These are phyloP conservation scores for Boletus subcaerulescens DNA, from an alignment of 768 basidiomycete genomes.

Conservation along the genomic window DNA sequence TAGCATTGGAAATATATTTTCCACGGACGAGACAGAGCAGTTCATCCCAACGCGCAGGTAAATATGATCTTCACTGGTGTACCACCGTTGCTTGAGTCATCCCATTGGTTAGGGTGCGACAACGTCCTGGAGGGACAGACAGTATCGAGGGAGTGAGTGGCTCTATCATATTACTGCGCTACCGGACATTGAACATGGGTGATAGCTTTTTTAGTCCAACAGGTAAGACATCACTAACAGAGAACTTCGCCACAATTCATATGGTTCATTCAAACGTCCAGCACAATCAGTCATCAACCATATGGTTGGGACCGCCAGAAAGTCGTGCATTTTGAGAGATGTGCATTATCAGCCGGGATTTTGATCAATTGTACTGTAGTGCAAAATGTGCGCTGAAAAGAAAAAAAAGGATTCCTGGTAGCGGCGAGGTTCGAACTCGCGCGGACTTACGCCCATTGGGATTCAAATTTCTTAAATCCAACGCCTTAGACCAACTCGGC, in stretches of 20 bases:
- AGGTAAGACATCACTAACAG: not conserved
- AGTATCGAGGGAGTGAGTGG: conserved; percentile 44
- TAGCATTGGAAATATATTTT: conserved; percentile 43
- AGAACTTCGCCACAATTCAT: not conserved
- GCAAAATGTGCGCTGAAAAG: not conserved
- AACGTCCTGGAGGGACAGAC: conserved; percentile 67
- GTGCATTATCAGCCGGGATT: not conserved
- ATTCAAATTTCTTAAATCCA: conserved; percentile 80
- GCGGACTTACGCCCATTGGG: conserved; percentile 82
- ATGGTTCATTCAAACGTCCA: not conserved
- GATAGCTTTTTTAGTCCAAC: conserved; percentile 28
- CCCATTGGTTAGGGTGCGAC: conserved; percentile 48
- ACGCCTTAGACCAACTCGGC: conserved; percentile 91
- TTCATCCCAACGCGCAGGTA: conserved; percentile 74
- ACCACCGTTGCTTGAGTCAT: not conserved
- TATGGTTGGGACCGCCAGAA: too few relatives aligned
- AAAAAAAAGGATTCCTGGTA: conserved; percentile 43
- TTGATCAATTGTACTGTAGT: not conserved
- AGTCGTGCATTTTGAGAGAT: not conserved
- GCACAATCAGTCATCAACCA: not conserved
- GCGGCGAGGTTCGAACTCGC: conserved; percentile 92
- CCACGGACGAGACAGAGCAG: conserved; percentile 37
- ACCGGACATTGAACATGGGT: not conserved
- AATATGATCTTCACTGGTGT: conserved; percentile 1
- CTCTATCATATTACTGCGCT: not conserved